Base-by-base conservation (phyloP, 1,139 yeast species). In the Yamadazyma conglobata region DNA sequence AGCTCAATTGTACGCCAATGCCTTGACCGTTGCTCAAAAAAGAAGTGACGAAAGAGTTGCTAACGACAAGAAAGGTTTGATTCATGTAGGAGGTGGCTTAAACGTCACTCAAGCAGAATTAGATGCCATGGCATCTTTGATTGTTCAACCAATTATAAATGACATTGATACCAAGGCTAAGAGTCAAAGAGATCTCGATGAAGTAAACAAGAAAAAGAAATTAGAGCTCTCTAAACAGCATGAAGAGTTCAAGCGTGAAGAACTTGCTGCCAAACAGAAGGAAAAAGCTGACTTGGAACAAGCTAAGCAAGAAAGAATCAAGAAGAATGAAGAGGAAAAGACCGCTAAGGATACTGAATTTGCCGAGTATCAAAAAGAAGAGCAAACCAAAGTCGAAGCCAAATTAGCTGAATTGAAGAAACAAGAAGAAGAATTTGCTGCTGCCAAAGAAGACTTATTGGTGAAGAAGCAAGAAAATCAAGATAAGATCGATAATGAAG, bases 51-150 rank as follows among this genome's bases (percentile, higher is more conserved):
- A 73, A 46, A 69, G 88, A 46, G 51, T 74, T 35, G 72, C 64
- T 34, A 52, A 43, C 33, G 50, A 59, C 43, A 58, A 61, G 34
- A 48, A 58, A 27, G 87, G 86, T 29, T 70, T 80, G 51, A 70
- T 87, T 46, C 73, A 87, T 49, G 63, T 89, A 43, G 98, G 98
- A 39, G 96, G 95, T 44, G 97, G 97, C 3, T 70, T 86, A 44
- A 76, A 74, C 48, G 78, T 89, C 71, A 69, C 84, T 30, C 84
- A 74, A 41, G 71, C 69, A 15, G 96, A 89, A 52, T 76, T 91
- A 40, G 83, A 84, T 40, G 73, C 73, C 32, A 77, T 91, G 66
- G 97, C 97, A n/a, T 64, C 79, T 35, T 72, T 79, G 33, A 70
- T 85, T 50, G 95, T 91, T 36, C 70, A 73, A 39, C 98, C 98